Percentiles rank a stretch among this genome's conserved stretches.
Evolutionary conservation across 345 rosid genomes (phyloP).

Genomic region (Eucalyptus polyanthemos): DNA sequence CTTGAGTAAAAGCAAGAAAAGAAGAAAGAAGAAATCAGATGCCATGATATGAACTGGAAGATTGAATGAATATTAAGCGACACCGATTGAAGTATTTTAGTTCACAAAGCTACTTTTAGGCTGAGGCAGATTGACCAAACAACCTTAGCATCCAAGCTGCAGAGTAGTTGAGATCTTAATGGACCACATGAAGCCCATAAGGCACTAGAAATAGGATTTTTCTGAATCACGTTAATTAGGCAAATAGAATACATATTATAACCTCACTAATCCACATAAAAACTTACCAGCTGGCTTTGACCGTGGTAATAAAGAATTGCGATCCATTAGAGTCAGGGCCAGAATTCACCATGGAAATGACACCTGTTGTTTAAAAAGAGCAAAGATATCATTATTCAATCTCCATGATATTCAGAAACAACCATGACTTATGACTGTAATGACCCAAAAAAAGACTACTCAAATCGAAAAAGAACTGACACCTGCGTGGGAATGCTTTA

Average conservation of each 20-base stretch:
- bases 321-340: constrained; percentile 96
- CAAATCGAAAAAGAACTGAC: background rate
- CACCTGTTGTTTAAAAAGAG: constrained; percentile 28
- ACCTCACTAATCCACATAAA: background rate
- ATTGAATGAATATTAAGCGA: background rate
- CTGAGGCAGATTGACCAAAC: background rate
- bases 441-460: background rate
- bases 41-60: background rate
- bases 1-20: background rate
- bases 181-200: background rate
- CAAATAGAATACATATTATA: background rate
- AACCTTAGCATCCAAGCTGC: background rate
- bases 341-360: constrained; percentile 86
- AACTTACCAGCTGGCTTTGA: constrained; percentile 91
- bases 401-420: background rate
- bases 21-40: background rate
- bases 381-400: background rate
- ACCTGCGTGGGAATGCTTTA: constrained; percentile 89
- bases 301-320: constrained; percentile 87
- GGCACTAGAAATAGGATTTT: background rate
- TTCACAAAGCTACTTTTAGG: background rate
- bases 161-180: background rate
- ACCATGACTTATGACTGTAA: background rate
- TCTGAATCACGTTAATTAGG: background rate
- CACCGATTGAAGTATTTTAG: background rate